Evolutionary conservation across 129 eudicot genomes (phyloP).

Genomic region (Flaveria linearis): DNA sequence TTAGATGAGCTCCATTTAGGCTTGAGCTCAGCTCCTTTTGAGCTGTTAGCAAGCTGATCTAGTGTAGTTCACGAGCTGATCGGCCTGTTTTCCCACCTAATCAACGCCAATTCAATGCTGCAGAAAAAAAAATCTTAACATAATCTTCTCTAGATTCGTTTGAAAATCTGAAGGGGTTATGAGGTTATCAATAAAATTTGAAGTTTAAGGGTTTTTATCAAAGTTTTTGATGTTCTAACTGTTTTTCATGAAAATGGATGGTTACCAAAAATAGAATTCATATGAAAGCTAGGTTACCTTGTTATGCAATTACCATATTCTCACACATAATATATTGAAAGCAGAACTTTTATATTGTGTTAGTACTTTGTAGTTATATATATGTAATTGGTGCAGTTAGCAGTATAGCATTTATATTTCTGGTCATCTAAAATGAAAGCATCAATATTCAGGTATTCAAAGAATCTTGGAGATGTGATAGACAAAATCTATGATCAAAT

Average conservation of each 20-base stretch:
- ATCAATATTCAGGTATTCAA: slow-evolving; percentile 59
- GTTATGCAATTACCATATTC: background rate
- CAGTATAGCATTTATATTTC: background rate
- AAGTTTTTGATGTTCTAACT: background rate
- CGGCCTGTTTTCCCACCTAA: background rate
- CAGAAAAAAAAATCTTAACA: background rate
- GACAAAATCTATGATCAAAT: slow-evolving; percentile 62
- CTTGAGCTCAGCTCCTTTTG: background rate
- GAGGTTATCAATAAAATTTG: background rate
- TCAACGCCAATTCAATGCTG: background rate
- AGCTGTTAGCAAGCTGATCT: background rate
- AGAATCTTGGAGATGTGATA: slow-evolving; percentile 61
- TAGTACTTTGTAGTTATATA: background rate
- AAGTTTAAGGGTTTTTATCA: background rate
- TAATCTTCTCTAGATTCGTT: background rate
- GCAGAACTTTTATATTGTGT: background rate
- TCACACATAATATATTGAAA: background rate
- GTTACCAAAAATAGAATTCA: background rate
- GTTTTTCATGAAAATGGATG: background rate
- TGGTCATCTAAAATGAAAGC: background rate
- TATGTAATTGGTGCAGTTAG: background rate
- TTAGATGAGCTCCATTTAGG: background rate
- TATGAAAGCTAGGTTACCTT: background rate
- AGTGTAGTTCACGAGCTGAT: background rate
- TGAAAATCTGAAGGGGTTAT: background rate